Evolutionary conservation across 2,329 filamentous ascomycete genomes (phyloP).

Genomic region (Botrytis paeoniae): DNA sequence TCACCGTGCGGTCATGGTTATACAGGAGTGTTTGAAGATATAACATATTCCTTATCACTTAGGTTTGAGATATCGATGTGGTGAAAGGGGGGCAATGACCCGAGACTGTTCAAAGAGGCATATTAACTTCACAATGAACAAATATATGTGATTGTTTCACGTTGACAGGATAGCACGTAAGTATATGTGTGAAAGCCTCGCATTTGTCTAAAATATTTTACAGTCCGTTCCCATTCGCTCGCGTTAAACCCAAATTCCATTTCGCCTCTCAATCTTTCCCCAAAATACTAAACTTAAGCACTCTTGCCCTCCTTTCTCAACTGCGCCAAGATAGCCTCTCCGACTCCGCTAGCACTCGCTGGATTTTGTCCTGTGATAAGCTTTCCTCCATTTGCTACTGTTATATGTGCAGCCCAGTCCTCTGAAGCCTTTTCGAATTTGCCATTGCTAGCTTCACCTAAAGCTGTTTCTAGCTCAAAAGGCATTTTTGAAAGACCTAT

Average conservation of each 20-base stretch:
- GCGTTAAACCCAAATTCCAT: neutral
- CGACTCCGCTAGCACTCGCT: slow-evolving; percentile 41
- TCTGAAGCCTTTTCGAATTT: slow-evolving; percentile 54
- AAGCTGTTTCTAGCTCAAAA: slow-evolving; percentile 58
- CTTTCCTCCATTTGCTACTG: slow-evolving; percentile 35
- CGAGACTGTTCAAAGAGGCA: neutral
- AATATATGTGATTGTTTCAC: neutral
- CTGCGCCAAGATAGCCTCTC: slow-evolving; percentile 40
- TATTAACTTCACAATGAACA: neutral
- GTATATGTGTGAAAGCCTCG: neutral
- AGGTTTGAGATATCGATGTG: neutral
- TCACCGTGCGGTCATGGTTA: neutral
- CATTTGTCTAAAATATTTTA: neutral
- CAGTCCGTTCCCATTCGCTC: neutral
- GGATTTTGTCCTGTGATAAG: slow-evolving; percentile 48
- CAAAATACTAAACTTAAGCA: neutral
- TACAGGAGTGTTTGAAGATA: neutral
- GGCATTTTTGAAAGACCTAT: slow-evolving; percentile 47
- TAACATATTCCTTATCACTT: neutral
- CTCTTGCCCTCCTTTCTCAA: neutral
- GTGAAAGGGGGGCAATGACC: neutral
- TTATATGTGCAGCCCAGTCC: slow-evolving; percentile 41
- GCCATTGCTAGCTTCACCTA: slow-evolving; percentile 49
- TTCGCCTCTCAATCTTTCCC: neutral
- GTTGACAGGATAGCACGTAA: neutral